Evolutionary conservation across 148 eudicot species (phyloP), one percentile per base, ranked within the genome.

Genomic region (Heliamphora exappendiculata): DNA sequence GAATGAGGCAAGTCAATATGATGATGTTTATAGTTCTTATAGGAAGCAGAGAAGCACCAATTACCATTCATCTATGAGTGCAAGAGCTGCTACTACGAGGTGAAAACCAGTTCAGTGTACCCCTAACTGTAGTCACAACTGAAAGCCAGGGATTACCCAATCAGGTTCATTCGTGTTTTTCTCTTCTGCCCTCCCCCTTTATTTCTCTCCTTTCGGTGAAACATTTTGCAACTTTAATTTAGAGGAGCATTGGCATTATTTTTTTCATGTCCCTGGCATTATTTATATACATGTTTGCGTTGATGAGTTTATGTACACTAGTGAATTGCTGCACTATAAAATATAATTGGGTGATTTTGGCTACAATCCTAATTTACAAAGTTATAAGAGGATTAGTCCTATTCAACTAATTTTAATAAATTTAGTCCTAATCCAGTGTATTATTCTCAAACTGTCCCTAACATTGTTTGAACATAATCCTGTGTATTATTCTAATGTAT

Each of bases 11-110:
- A 95, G 90, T 75, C 99, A 95, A 77, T 95, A 95, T 73, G 97
- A 93, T 80, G 99, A 95, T 82, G 97, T 95, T 66, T 95, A 93
- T 79, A 68, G 88, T 57, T 91, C 97, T 72, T 95, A 95, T 63
- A 83, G 97, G 82, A 93, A 92, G 74, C 90, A 91, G 50, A 91
- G 97, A 82, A 95, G 99, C 82, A 80, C 88, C 26, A 93, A 84
- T 70, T 95, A 93, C 69, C 97, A 91, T 83, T 45, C 95, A 14
- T 82, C 96, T 12, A 93, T 95, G 93, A 91, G 96, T 74, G 91
- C 83, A 58, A 91, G 99, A 83, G 89, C 97, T 67, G 87, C 95
- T 74, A 79, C 86, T 22, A 59, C 91, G 13, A 88, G 85, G 73
- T 86, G 67, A 84, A 49, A 37, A 3, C 63, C n/a, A 10, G 26